Evolutionary conservation across 208 protist species (phyloP), one percentile per base, ranked within the genome.

Genomic region (Leishmania martiniquensis): DNA sequence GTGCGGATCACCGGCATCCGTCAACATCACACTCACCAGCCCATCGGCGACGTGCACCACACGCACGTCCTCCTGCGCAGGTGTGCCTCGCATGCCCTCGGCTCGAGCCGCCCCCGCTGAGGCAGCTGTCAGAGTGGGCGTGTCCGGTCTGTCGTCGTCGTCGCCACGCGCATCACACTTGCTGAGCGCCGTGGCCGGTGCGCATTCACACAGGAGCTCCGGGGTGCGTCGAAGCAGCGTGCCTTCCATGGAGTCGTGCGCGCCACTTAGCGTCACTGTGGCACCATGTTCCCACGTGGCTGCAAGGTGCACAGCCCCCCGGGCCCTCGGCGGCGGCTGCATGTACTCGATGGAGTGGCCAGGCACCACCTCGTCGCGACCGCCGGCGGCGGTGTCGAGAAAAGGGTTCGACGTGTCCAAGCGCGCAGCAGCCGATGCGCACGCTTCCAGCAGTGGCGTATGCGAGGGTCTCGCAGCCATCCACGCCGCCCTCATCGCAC

Each of bases 361-460:
- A 72, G 47, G 44, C 67, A 72, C 67, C 32, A 45, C 15, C 22
- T 10, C 67, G 4, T 71, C 66, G n/a, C 37, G 17, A 34, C 17
- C 44, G 34, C 32, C 29, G 17, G 1, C 57, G 44, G 39, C 51
- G 63, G 29, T 29, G 39, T 34, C 52, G 15, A 76, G 54, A 66
- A 82, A 82, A 20, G 78, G 78, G 52, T 77, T 77, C 2, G 72
- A 82, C 17, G 70, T 70, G 45, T 52, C 72, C 70, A 76, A 52
- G 20, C 20, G 62, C 65, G 73, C 70, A 32, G 59, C 78, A 55
- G 57, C 62, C 42, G 66, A 25, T 20, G 34, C 45, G 13, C 29
- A n/a, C 9, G 72, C 22, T 15, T 12, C 52, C 22, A 57, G 52
- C 44, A 47, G 42, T 42, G 66, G 37, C 9, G 25, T 12, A 32